A percentile compares a stretch with the other conserved stretches of the same genome.
Evolutionary conservation across 176 grass and related monocot species (phyloP).

Genomic region (Musa itinerans): DNA sequence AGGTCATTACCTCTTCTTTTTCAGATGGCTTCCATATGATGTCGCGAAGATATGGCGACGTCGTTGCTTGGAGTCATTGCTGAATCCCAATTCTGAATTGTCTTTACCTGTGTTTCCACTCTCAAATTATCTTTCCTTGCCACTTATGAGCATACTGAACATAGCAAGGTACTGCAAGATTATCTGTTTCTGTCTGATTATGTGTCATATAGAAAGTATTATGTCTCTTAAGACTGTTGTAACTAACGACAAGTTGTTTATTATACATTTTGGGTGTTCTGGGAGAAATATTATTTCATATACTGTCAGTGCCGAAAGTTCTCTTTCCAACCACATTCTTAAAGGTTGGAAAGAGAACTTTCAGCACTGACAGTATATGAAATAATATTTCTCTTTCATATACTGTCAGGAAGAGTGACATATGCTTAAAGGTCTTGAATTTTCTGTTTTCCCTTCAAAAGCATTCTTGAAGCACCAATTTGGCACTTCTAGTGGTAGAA

Average conservation of each 20-base stretch:
- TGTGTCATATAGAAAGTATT: neutral
- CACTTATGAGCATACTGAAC: constrained; percentile 93
- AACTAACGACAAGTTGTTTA: neutral
- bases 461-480: no score
- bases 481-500: no score
- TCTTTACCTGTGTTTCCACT: constrained; percentile 53
- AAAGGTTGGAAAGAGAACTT: neutral
- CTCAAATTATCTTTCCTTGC: constrained; percentile 85
- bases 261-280: neutral
- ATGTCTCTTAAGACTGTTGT: neutral
- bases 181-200: neutral
- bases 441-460: no score
- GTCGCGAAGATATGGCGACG: constrained; percentile 83
- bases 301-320: neutral
- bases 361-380: neutral
- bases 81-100: constrained; percentile 71
- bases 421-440: no score
- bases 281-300: neutral
- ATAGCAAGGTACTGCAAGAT: constrained; percentile 58
- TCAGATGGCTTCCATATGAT: constrained; percentile 92
- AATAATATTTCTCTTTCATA: neutral
- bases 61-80: constrained; percentile 46
- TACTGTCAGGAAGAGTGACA: neutral
- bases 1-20: neutral
- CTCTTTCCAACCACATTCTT: neutral